Percentiles rank a stretch among this genome's conserved stretches.
These are phyloP conservation scores for Eucalyptus shirleyi DNA, from an alignment of 345 rosid genomes.

Conservation along the genomic window DNA sequence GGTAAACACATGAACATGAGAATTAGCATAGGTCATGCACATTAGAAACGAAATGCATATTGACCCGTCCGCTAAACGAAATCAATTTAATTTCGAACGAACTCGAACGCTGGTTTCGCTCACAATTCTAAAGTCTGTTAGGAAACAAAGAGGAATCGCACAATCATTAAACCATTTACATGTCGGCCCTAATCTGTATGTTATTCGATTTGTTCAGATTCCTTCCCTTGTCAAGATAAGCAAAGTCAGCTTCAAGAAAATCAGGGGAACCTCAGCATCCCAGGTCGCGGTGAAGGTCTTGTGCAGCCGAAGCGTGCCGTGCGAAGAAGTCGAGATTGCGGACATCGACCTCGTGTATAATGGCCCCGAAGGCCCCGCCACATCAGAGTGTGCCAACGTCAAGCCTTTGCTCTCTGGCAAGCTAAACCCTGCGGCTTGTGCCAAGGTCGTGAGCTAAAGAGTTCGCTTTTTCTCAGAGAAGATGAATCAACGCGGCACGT, in stretches of 20 bases:
- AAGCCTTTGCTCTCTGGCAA: not conserved
- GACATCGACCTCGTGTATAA: not conserved
- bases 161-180: not conserved
- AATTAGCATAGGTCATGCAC: not conserved
- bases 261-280: conserved; percentile 35
- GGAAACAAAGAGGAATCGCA: not conserved
- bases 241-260: conserved; percentile 32
- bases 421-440: not conserved
- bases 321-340: not conserved
- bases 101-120: not conserved
- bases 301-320: conserved; percentile 38
- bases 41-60: not conserved
- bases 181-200: not conserved
- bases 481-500: not conserved
- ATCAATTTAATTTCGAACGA: not conserved
- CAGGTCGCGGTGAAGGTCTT: conserved; percentile 19
- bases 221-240: conserved; percentile 7
- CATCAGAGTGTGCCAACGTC: not conserved
- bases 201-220: not conserved
- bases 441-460: not conserved
- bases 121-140: not conserved
- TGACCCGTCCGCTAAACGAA: not conserved
- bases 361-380: not conserved
- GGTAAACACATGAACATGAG: not conserved
- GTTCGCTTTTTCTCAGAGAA: not conserved